Evolutionary conservation across 192 early-diverging fungal genomes (phyloP), one percentile per base, ranked within the genome.

Genomic region (Physocladia obscura): DNA sequence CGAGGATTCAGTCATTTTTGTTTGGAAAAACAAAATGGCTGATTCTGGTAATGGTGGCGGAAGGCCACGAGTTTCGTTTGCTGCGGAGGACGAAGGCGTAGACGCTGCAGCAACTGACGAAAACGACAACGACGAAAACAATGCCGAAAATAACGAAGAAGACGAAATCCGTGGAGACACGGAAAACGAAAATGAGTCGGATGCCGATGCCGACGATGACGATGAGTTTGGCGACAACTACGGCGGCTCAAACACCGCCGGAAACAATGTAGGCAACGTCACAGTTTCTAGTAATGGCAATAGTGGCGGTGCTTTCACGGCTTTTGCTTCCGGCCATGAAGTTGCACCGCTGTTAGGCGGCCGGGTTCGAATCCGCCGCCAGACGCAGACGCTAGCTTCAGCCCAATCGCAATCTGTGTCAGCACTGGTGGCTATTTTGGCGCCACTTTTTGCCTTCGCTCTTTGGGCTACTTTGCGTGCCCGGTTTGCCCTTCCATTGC

Each of bases 101-200:
- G n/a, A n/a, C n/a, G n/a, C n/a, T n/a, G n/a, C n/a, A n/a, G n/a
- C n/a, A n/a, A n/a, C n/a, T n/a, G n/a, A n/a, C n/a, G n/a, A n/a
- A n/a, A 47, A n/a, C n/a, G n/a, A n/a, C n/a, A n/a, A n/a, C n/a
- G n/a, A n/a, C n/a, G n/a, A n/a, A n/a, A n/a, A n/a, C 44, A n/a
- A 47, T 47, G 44, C 8, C 11, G 44, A 47, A 50, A 57, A 60
- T 15, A 57, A 13, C 44, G 57, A 67, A 21, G 62, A 68, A 49
- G 34, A 62, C 17, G 49, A 19, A 29, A 63, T 49, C 24, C 56
- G 15, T 19, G 64, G 1, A 63, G 49, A 64, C 1, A 29, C 52
- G 52, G 11, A 26, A 55, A 17, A 48, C 17, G 17, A 48, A 15
- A 21, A 48, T 48, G 17, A 19, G 47, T 21, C 47, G 21, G 17